Evolutionary conservation across 768 basidiomycete species (phyloP), one percentile per base, ranked within the genome.

Genomic region (Serendipita indica): DNA sequence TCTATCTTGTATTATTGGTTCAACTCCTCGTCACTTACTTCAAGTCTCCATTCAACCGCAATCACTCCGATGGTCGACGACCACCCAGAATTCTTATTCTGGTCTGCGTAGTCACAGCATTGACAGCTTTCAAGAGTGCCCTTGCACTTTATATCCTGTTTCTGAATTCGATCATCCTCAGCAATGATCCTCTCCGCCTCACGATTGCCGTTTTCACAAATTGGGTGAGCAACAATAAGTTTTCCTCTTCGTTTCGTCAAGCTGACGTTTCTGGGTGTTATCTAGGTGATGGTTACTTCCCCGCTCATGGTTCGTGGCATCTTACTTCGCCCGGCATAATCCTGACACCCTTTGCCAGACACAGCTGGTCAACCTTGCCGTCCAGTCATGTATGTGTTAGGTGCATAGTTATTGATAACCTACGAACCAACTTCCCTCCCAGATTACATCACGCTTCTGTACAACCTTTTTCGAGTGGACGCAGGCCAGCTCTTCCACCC

Each of bases 1-100:
- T 43, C n/a, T 43, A 43, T 25, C 27, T 43, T 6, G 27, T 25
- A 5, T n/a, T 43, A 25, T 25, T 43, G 18, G 41, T 43, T 25
- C 41, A 43, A 43, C 27, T 43, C 41, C 27, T 43, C 41, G 18
- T 43, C n/a, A n/a, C 41, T 43, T 43, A n/a, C 41, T 39, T 39
- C 37, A 1, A 13, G 13, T 12, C 37, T 39, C 37, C 13, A 39
- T 13, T 39, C 37, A 39, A 13, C 37, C 13, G 37, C 37, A 12
- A 18, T 39, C 37, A 18, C 7, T 25, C 41, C 1, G 41, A 43
- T 43, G n/a, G n/a, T n/a, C n/a, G n/a, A n/a, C n/a, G n/a, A n/a
- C 5, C 41, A 43, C 41, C 41, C 1, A 43, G 7, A 1, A 43
- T 43, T 25, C 7, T 43, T 6, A 18, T 43, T n/a, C 41, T 54